Conservation (phyloP, 805 yeast genomes). For the Wickerhamiella shivajii region DNA sequence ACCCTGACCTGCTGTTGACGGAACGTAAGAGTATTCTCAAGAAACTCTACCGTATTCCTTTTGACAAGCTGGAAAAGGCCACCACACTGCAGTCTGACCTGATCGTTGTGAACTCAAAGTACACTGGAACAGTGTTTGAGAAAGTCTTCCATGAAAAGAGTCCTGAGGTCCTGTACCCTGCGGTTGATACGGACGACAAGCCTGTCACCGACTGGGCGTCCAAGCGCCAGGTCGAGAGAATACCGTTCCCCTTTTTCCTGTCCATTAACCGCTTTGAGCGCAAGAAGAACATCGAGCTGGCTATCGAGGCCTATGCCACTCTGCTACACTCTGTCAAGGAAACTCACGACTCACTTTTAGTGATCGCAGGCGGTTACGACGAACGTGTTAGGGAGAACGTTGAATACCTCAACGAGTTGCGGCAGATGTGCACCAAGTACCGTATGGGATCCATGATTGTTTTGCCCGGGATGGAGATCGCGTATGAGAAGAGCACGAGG, state of each 20-base stretch:
- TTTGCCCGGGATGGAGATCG: constrained; percentile 15
- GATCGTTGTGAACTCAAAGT: constrained; percentile 75
- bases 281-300: constrained; percentile 69
- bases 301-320: constrained; percentile 49
- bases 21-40: constrained; percentile 40
- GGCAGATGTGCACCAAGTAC: constrained; percentile 32
- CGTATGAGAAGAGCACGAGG: constrained; percentile 23
- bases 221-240: constrained; percentile 6
- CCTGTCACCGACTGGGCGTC: constrained; percentile 5
- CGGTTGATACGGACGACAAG: constrained; percentile 39
- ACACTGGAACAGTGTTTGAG: constrained; percentile 58
- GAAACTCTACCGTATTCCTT: constrained; percentile 59
- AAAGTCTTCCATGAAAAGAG: constrained; percentile 37
- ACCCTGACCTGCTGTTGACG: constrained; percentile 79
- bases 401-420: constrained; percentile 49
- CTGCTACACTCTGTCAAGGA: constrained; percentile 26
- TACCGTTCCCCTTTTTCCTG: constrained; percentile 32
- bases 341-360: constrained; percentile 28
- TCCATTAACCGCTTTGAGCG: constrained; percentile 83
- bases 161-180: constrained; percentile 58
- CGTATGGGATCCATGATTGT: constrained; percentile 34
- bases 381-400: constrained; percentile 59
- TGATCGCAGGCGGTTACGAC: constrained; percentile 90
- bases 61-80: constrained; percentile 71
- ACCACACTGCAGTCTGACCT: constrained; percentile 63